Percentiles rank a stretch among this genome's conserved stretches.
phyloP scores from a whole-genome alignment of 2,329 filamentous ascomycete genomes.

The Nemania bipapillata region DNA sequence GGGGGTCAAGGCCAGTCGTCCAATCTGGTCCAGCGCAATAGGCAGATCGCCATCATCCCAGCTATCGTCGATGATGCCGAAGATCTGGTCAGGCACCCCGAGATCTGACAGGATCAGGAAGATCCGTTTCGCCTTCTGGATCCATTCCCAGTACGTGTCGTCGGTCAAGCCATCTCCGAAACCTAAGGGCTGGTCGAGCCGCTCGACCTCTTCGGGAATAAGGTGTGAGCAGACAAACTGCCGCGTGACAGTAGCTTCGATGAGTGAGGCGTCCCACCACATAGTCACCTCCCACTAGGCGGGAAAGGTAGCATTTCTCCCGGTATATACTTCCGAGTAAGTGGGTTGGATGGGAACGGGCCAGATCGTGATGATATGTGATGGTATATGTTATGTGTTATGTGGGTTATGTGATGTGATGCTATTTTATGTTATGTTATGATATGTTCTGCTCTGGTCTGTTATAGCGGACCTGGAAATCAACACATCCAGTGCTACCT shows the following conservation, averaged over 20 bases:
- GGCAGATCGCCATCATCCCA: slow-evolving; percentile 83
- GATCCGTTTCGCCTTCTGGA: slow-evolving; percentile 73
- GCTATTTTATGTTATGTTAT: background rate
- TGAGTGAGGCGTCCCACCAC: slow-evolving; percentile 78
- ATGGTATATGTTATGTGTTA: too few relatives aligned
- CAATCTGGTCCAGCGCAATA: slow-evolving; percentile 72
- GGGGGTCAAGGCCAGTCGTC: slow-evolving; percentile 69
- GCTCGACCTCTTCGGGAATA: slow-evolving; percentile 69
- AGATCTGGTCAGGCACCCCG: slow-evolving; percentile 77
- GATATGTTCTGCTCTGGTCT: background rate
- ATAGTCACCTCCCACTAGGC: slow-evolving; percentile 52
- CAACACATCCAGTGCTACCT: background rate
- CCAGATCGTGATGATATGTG: slow-evolving; percentile 9
- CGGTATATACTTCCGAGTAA: slow-evolving; percentile 38
- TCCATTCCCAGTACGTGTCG: slow-evolving; percentile 82
- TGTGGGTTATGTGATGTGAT: background rate
- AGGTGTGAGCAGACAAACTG: slow-evolving; percentile 74
- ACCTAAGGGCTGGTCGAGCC: slow-evolving; percentile 69
- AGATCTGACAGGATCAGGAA: slow-evolving; percentile 78
- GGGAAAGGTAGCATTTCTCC: slow-evolving; percentile 45
- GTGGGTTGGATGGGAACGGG: slow-evolving; percentile 21
- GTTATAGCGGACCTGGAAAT: background rate
- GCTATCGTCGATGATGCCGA: slow-evolving; percentile 77
- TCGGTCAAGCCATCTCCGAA: slow-evolving; percentile 77
- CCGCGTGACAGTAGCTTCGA: slow-evolving; percentile 75